Percentiles rank a stretch among this genome's conserved stretches.
Conservation (phyloP, 2,329 filamentous ascomycete genomes). For the Calonectria montana region DNA sequence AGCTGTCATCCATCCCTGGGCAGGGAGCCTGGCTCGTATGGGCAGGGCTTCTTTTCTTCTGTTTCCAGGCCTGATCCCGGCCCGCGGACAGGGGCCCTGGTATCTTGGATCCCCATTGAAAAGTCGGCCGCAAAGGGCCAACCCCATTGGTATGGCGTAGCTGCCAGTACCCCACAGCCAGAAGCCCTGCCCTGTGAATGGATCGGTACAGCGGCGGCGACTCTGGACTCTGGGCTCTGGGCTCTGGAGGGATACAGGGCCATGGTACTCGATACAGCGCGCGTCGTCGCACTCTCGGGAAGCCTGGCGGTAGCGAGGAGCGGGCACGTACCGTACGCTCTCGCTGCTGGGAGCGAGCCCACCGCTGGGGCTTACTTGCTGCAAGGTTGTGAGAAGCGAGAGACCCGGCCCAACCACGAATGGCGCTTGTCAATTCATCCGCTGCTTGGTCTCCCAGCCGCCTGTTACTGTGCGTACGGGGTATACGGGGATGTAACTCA, state of each 20-base stretch:
- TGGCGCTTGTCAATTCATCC: constrained; percentile 9
- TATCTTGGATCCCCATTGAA: neutral
- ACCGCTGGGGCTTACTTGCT: constrained; percentile 9
- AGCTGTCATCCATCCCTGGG: neutral
- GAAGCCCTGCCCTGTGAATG: neutral
- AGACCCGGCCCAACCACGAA: constrained; percentile 21
- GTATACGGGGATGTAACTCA: neutral
- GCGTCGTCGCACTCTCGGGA: neutral
- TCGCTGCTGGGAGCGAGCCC: neutral
- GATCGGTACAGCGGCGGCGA: constrained; percentile 6
- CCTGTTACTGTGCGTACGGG: neutral
- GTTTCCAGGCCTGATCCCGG: constrained; percentile 11
- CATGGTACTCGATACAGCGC: neutral
- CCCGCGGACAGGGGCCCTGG: neutral
- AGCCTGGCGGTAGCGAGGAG: constrained; percentile 10
- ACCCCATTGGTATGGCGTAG: constrained; percentile 4
- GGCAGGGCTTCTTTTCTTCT: constrained; percentile 18
- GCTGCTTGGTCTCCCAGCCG: constrained; percentile 3
- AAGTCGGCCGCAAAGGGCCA: neutral
- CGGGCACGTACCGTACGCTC: neutral
- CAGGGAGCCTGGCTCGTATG: constrained; percentile 7
- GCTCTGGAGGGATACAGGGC: constrained; percentile 7
- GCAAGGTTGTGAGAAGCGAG: constrained; percentile 16
- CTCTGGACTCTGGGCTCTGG: neutral
- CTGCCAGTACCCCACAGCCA: neutral